Evolutionary conservation across 2,329 filamentous ascomycete species (phyloP), one percentile per base, ranked within the genome.

Genomic region (Claviceps spartinae): DNA sequence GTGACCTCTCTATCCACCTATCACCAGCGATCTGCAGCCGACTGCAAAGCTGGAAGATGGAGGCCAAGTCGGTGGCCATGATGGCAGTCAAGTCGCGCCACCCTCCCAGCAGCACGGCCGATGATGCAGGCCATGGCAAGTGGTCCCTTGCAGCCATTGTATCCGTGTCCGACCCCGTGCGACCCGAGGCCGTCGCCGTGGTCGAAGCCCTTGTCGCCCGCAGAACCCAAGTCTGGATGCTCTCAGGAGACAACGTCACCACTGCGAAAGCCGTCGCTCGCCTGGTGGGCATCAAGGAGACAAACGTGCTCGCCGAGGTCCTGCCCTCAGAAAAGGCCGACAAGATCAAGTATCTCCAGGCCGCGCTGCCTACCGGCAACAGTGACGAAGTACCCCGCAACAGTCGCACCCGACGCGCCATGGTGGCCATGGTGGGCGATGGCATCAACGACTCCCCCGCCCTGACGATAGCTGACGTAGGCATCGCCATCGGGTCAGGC

Each of bases 381-480:
- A 52, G 53, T 2, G 6, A 11, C 24, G 45, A 18, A 11, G n/a
- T 3, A 54, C 66, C 67, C 58, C 52, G 53, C 44, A n/a, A 68
- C 57, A 52, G 53, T 40, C 57, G 61, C 7, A 59, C 59, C 1
- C 65, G 65, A 6, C 72, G 76, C 4, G 73, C 75, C 8, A 73
- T 69, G 49, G 78, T 95, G 5, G 88, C 86, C 59, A 94, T 95
- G 80, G 83, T 93, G 5, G 88, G 88, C 52, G 88, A 94, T 64
- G 88, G 88, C 58, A 88, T 93, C 69, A 95, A 95, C 67, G 88
- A 95, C 69, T 83, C 86, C 0, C 88, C 88, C 0, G 88, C 88
- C 6, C 78, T 95, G 38, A 79, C 85, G 5, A 81, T 80, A 20
- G 86, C 88, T 16, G 88, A 95, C 62, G 82, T 94, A 0, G 87